These are phyloP conservation scores for Pseudopyricularia cyperi DNA, from an alignment of 2,329 filamentous ascomycete species.

Conservation along the genomic window DNA sequence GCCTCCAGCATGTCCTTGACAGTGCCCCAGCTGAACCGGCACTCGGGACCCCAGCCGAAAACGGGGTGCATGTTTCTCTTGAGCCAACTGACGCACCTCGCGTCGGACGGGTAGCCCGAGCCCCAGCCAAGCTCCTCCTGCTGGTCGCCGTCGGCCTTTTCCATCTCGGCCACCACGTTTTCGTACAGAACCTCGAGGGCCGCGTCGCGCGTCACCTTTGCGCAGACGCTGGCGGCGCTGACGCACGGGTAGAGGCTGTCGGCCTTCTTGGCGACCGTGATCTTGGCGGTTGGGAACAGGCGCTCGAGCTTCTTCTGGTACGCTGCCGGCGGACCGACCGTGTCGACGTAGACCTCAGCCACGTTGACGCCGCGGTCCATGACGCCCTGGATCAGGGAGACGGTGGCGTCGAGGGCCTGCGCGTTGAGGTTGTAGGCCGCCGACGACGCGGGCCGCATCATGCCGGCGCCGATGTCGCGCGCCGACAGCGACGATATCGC, in stretches of 20 bases:
- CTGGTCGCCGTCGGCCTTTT: slow-evolving; percentile 15
- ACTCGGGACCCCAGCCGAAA: slow-evolving; percentile 91
- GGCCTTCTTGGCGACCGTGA: slow-evolving; percentile 81
- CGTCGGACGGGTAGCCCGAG: slow-evolving; percentile 86
- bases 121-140: slow-evolving; percentile 51
- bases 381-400: slow-evolving; percentile 67
- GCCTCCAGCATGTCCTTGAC: slow-evolving; percentile 83
- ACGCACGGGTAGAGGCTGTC: slow-evolving; percentile 88
- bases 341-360: slow-evolving; percentile 87
- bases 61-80: slow-evolving; percentile 78
- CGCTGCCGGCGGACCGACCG: slow-evolving; percentile 66
- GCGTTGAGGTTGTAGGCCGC: slow-evolving; percentile 81
- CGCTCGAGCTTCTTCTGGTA: slow-evolving; percentile 79
- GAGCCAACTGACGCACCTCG: slow-evolving; percentile 68
- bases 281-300: slow-evolving; percentile 64
- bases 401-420: slow-evolving; percentile 86
- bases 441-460: slow-evolving; percentile 49
- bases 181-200: slow-evolving; percentile 71
- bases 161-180: slow-evolving; percentile 21
- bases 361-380: slow-evolving; percentile 69
- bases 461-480: slow-evolving; percentile 65
- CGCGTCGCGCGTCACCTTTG: slow-evolving; percentile 89
- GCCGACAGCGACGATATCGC: slow-evolving; percentile 72
- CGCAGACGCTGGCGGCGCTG: slow-evolving; percentile 84
- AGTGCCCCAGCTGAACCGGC: slow-evolving; percentile 91